Evolutionary conservation across 805 yeast genomes (phyloP), one percentile per base, ranked within the genome.

Genomic region (Candida xiaguanensis): DNA sequence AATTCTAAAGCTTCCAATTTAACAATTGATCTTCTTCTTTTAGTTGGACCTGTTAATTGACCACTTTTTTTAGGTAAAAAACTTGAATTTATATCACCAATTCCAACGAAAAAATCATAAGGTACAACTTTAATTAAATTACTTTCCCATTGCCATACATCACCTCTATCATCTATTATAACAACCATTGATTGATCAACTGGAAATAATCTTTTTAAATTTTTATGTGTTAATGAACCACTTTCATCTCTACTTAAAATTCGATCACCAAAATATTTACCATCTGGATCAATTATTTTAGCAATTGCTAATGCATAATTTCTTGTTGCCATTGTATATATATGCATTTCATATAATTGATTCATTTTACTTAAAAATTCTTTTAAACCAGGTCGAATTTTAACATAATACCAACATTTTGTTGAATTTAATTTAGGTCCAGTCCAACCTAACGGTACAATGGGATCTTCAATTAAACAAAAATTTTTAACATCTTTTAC

Each of bases 71-170:
- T 82, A 0, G 99, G 98, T 40, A 93, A 65, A 55, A 89, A 89
- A 48, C 88, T 82, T 15, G 96, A 87, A 54, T 93, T 93, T 54
- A 93, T 93, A 65, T 93, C 99, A 20, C 99, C 99, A 41, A 91
- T 88, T 8, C 98, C 98, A 26, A 90, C 95, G 53, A 93, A 93
- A 52, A 93, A 93, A 57, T 87, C 95, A 58, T 88, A 93, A 0
- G 99, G 99, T 2, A 89, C 84, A 4, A 91, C 98, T 61, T 91
- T 87, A 42, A 93, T 79, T 50, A 93, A 66, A 56, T 93, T 90
- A 9, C 84, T 80, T 49, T 88, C 85, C 99, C 99, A 93, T 54
- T 85, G 86, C 99, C 99, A 93, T 15, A 93, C 99, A 59, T 93
- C 99, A 2, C 97, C 99, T 57, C 99, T 76, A 59, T 93, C 99